These are phyloP conservation scores for Aspergillus costaricaensis DNA, from an alignment of 2,329 filamentous ascomycete species.

Conservation along the genomic window DNA sequence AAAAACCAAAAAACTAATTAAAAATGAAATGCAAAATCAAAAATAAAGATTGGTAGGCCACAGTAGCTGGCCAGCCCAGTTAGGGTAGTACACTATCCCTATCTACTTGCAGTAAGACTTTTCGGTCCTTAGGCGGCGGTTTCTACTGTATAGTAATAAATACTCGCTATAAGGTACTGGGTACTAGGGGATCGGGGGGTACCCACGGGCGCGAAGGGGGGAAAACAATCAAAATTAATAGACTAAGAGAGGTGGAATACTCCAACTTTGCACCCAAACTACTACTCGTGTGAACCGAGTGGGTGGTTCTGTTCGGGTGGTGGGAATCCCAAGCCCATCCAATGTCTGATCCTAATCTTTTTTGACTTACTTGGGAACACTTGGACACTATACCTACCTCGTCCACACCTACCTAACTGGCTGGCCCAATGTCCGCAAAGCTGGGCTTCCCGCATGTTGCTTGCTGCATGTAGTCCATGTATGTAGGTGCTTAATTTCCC, in stretches of 20 bases:
- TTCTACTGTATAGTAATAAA: not conserved
- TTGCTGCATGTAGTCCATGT: not conserved
- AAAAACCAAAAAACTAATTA: not conserved
- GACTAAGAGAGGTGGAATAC: too few species aligned
- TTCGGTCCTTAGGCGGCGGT: too few species aligned
- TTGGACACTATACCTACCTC: too few species aligned
- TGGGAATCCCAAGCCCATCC: conserved; percentile 2
- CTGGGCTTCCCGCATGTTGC: not conserved
- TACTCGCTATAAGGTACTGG: not conserved
- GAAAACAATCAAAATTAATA: too few species aligned
- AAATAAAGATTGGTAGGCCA: too few species aligned
- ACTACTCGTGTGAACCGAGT: conserved; percentile 6
- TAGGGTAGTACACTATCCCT: too few species aligned
- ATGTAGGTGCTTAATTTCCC: not conserved
- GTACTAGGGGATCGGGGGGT: not conserved
- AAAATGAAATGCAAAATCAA: too few species aligned
- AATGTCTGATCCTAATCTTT: not conserved
- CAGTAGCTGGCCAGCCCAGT: too few species aligned
- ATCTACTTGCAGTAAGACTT: too few species aligned
- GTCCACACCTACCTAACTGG: too few species aligned
- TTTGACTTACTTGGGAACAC: not conserved
- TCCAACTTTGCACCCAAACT: not conserved
- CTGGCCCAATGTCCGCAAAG: not conserved
- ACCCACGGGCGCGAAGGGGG: not conserved
- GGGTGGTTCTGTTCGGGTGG: conserved; percentile 15